Evolutionary conservation across 2,329 filamentous ascomycete genomes (phyloP).

Genomic region (Sporothrix pseudoabietina): DNA sequence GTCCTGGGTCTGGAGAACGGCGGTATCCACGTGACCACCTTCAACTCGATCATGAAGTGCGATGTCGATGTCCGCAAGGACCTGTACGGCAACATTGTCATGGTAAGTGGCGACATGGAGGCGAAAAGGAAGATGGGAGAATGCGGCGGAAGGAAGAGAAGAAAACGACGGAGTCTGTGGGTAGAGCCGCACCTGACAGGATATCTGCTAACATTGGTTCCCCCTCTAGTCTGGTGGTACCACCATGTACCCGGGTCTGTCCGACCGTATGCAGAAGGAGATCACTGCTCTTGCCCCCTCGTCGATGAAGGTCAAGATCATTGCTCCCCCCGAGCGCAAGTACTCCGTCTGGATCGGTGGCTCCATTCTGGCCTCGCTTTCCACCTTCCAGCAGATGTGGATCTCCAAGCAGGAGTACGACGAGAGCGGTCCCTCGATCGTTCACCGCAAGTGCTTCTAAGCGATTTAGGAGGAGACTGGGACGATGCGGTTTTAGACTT

Average conservation of each 20-base stretch:
- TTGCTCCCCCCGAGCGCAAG: constrained; percentile 99
- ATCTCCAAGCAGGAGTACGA: constrained; percentile 99
- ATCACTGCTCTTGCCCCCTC: constrained; percentile 98
- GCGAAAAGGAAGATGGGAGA: neutral
- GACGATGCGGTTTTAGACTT: constrained; percentile 8
- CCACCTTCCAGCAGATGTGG: constrained; percentile 99
- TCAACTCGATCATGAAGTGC: constrained; percentile 99
- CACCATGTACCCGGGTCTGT: constrained; percentile 99
- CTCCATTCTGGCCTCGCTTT: constrained; percentile 98
- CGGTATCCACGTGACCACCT: constrained; percentile 99
- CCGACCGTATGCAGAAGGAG: constrained; percentile 99
- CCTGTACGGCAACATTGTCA: constrained; percentile 99
- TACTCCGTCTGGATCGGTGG: constrained; percentile 99
- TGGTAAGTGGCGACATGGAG: constrained; percentile 49
- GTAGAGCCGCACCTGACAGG: neutral
- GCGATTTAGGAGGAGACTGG: constrained; percentile 38
- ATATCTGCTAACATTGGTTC: constrained; percentile 40
- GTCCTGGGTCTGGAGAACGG: constrained; percentile 97
- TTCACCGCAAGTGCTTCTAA: constrained; percentile 99
- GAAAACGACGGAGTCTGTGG: neutral
- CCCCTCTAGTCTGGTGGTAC: constrained; percentile 85
- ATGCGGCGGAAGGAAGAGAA: neutral
- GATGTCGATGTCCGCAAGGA: constrained; percentile 99
- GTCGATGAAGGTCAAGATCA: constrained; percentile 99
- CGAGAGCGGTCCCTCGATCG: constrained; percentile 98